These are phyloP conservation scores for Pythium phragmiticola DNA, from an alignment of 352 stramenopile species.

Conservation along the genomic window DNA sequence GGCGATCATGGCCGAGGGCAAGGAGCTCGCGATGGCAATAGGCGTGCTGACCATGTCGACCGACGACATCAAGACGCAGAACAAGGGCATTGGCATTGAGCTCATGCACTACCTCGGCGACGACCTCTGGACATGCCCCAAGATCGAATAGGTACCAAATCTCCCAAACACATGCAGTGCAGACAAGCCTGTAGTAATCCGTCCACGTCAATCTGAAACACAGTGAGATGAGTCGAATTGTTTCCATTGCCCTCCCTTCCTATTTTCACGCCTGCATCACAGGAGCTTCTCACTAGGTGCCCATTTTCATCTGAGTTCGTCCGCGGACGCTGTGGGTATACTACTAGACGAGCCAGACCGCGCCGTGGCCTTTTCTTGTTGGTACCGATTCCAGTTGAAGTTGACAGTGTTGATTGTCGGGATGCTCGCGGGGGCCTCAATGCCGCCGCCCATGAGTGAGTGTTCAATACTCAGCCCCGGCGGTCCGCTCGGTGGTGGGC, in stretches of 20 bases:
- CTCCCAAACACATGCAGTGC: neutral
- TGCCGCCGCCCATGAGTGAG: conserved; percentile 81
- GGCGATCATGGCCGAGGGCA: conserved; percentile 97
- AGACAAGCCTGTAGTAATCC: neutral
- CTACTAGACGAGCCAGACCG: conserved; percentile 29
- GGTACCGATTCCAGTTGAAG: conserved; percentile 76
- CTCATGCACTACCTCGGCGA: conserved; percentile 97
- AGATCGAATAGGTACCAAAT: conserved; percentile 45
- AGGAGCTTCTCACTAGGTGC: neutral
- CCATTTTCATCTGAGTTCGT: conserved; percentile 3
- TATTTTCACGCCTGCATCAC: neutral
- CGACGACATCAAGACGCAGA: conserved; percentile 92
- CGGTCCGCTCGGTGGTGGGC: conserved; percentile 53
- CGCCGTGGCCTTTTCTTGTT: conserved; percentile 22
- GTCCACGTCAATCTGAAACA: neutral
- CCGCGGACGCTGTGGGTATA: conserved; percentile 29
- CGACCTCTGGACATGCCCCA: conserved; percentile 91
- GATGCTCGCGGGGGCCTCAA: conserved; percentile 68
- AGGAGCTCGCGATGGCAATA: conserved; percentile 96
- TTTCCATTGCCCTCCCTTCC: neutral
- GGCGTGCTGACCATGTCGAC: conserved; percentile 96
- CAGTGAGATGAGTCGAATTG: neutral
- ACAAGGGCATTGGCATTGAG: conserved; percentile 97
- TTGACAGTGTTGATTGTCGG: conserved; percentile 78
- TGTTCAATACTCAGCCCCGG: conserved; percentile 70